Percentiles rank a stretch among this genome's conserved stretches.
These are phyloP conservation scores for Stenocarpella maydis DNA, from an alignment of 2,329 filamentous ascomycete species.

Conservation along the genomic window DNA sequence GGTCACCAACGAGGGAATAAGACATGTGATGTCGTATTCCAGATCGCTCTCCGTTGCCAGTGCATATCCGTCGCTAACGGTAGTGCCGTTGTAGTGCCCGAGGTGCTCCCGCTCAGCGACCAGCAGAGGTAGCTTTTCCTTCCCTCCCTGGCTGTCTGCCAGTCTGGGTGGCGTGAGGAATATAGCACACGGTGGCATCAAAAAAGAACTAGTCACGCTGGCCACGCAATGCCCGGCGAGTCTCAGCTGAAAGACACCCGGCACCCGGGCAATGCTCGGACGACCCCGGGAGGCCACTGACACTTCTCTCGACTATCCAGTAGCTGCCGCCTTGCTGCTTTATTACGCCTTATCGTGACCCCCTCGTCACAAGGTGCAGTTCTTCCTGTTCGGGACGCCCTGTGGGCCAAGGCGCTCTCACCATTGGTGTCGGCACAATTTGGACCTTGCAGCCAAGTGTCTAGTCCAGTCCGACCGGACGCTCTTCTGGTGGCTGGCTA, in stretches of 20 bases:
- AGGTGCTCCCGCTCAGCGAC: constrained; percentile 29
- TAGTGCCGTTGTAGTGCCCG: constrained; percentile 23
- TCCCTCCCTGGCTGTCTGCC: too few relatives aligned
- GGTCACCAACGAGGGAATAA: neutral
- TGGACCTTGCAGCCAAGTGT: constrained; percentile 18
- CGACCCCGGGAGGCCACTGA: too few relatives aligned
- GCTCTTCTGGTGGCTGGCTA: constrained; percentile 3
- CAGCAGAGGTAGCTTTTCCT: neutral
- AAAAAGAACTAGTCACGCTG: neutral
- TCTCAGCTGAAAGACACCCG: constrained; percentile 18
- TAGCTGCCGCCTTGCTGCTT: neutral
- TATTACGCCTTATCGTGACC: constrained; percentile 12
- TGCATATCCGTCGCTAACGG: constrained; percentile 23
- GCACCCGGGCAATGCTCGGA: neutral
- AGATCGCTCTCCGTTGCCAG: constrained; percentile 10
- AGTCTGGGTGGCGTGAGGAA: neutral
- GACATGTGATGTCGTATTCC: neutral
- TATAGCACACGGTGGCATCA: neutral
- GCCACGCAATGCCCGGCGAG: constrained; percentile 18
- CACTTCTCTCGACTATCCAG: neutral
- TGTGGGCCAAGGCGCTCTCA: constrained; percentile 19
- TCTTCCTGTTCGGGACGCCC: constrained; percentile 24
- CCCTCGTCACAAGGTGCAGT: neutral
- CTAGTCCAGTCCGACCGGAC: constrained; percentile 8
- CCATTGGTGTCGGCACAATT: constrained; percentile 23